Evolutionary conservation across 768 basidiomycete species (phyloP), one percentile per base, ranked within the genome.

Genomic region (Phaeolepiota aurea): DNA sequence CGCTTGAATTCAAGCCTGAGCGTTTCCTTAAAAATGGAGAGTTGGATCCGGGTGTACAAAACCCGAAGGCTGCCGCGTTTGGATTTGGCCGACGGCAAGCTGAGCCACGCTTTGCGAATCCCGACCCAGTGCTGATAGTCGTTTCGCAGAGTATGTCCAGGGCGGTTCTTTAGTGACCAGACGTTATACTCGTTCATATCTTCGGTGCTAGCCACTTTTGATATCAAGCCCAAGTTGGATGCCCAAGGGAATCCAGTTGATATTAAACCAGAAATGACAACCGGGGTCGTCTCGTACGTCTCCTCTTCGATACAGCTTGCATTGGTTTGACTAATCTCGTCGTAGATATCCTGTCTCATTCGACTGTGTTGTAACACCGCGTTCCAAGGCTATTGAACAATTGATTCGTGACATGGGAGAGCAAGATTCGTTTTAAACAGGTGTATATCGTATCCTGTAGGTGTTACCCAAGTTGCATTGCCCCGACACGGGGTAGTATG

Each of bases 1-100:
- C 67, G 12, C 49, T 54, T 9, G 37, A 50, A 5, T 70, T 70
- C 45, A 48, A 46, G 0, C 67, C 67, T 5, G 64, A 67, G 28
- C 54, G 69, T 14, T 69, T 62, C 39, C 42, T 64, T 5, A 40
- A 44, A 15, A 47, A 55, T 28, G 54, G 54, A 4, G 41, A 46
- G 19, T 36, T 51, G 13, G 42, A 57, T 20, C 43, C 41, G 2
- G 41, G 32, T 4, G 41, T 56, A 1, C n/a, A 15, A 30, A 34
- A 46, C 25, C 44, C 48, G 0, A 44, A 41, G 3, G 18, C 19
- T 12, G 40, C 42, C 0, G 48, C 42, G 1, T 58, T 54, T 20
- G 56, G 56, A 2, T 58, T 52, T 25, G 55, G 56, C 10, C 28
- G 54, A 28, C 33, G 56, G 56, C 55, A 31, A 22, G 39, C 32